Percentiles rank a stretch among this genome's conserved stretches.
Conservation (phyloP, 1,284 basidiomycete species). For the Microbotryum violaceum region DNA sequence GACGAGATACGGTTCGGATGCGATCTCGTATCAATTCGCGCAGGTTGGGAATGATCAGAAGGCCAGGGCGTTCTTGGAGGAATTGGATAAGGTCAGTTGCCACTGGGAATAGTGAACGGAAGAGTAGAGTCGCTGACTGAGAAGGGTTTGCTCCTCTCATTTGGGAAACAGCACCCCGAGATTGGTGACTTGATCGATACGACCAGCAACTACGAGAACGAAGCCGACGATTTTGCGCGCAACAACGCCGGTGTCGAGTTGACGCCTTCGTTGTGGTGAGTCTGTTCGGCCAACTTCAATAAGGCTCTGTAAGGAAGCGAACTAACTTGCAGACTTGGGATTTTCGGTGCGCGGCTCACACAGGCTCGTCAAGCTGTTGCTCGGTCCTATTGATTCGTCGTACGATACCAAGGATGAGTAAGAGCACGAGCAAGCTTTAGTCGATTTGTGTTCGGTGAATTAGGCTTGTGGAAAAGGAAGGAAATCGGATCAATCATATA, state of each 20-base stretch:
- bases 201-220: slow-evolving; percentile 43
- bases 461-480: too few relatives aligned
- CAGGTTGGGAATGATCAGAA: slow-evolving; percentile 44
- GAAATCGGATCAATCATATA: too few relatives aligned
- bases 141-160: neutral
- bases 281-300: too few relatives aligned
- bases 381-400: neutral
- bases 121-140: neutral
- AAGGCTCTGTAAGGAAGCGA: too few relatives aligned
- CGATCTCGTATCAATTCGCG: slow-evolving; percentile 43
- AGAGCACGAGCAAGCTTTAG: too few relatives aligned
- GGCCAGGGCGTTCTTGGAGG: slow-evolving; percentile 40
- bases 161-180: slow-evolving; percentile 36
- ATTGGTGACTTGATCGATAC: slow-evolving; percentile 44
- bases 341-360: accelerated
- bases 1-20: slow-evolving; percentile 44
- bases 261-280: slow-evolving; percentile 39
- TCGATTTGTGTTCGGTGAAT: too few relatives aligned
- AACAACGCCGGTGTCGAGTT: slow-evolving; percentile 35
- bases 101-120: neutral
- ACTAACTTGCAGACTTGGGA: too few relatives aligned
- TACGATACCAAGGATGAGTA: slow-evolving; percentile 1
- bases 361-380: neutral
- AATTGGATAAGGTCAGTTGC: slow-evolving; percentile 39
- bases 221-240: slow-evolving; percentile 43